phyloP scores from a whole-genome alignment of 805 yeast genomes.

The Brettanomyces nanus region DNA sequence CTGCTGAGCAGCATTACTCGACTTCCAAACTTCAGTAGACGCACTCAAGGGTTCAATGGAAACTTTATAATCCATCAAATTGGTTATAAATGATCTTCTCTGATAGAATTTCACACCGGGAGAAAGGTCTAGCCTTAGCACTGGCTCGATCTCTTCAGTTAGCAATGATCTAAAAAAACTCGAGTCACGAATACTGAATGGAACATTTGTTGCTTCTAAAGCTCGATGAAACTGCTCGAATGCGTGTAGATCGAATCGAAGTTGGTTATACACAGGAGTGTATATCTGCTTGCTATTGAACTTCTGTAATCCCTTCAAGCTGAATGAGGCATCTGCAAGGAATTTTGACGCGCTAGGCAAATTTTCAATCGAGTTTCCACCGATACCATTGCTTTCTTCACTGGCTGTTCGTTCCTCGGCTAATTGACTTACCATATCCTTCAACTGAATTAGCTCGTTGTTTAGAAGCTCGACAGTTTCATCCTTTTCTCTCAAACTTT shows the following conservation, averaged over 20 bases:
- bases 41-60: slow-evolving; percentile 83
- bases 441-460: slow-evolving; percentile 61
- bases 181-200: slow-evolving; percentile 34
- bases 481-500: slow-evolving; percentile 62
- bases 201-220: slow-evolving; percentile 13
- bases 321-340: slow-evolving; percentile 13
- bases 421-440: slow-evolving; percentile 42
- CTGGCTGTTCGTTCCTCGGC: not conserved
- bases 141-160: slow-evolving; percentile 74
- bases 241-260: slow-evolving; percentile 36
- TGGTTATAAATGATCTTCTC: slow-evolving; percentile 51
- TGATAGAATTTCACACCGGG: slow-evolving; percentile 53
- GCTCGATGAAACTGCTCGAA: slow-evolving; percentile 39
- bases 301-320: slow-evolving; percentile 9
- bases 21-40: slow-evolving; percentile 63
- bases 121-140: slow-evolving; percentile 54
- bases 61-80: slow-evolving; percentile 73
- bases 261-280: slow-evolving; percentile 24
- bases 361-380: slow-evolving; percentile 33
- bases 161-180: slow-evolving; percentile 58
- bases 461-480: slow-evolving; percentile 54
- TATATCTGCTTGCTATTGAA: slow-evolving; percentile 21
- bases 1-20: not conserved
- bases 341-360: no score
- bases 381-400: not conserved